Conservation (phyloP, 164 flowering plant genomes). For the Berberis thunbergii region DNA sequence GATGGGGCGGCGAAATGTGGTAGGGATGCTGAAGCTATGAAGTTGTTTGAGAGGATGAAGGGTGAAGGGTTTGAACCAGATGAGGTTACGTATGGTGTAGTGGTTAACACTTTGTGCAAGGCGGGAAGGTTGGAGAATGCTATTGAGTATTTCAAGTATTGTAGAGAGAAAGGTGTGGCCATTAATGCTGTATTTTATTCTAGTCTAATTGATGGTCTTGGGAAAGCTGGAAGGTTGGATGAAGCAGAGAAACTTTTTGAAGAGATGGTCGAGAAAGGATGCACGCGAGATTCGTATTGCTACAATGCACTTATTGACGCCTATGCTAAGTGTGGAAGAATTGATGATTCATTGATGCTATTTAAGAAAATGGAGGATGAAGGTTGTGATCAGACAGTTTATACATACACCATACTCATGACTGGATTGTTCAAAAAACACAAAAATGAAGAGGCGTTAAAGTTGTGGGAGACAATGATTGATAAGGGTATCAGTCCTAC, state of each 20-base stretch:
- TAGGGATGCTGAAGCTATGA: constrained; percentile 45
- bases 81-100: constrained; percentile 72
- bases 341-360: constrained; percentile 61
- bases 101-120: constrained; percentile 66
- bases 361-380: constrained; percentile 72
- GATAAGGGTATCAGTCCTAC: constrained; percentile 88
- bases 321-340: constrained; percentile 48
- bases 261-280: constrained; percentile 66
- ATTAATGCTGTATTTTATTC: constrained; percentile 67
- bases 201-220: constrained; percentile 78
- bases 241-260: constrained; percentile 77
- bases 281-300: constrained; percentile 78
- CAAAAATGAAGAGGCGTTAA: constrained; percentile 83
- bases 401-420: constrained; percentile 84
- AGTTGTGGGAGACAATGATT: constrained; percentile 85
- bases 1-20: constrained; percentile 63
- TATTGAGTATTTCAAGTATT: constrained; percentile 42
- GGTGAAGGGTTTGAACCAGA: constrained; percentile 70
- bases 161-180: constrained; percentile 32
- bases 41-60: constrained; percentile 67
- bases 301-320: constrained; percentile 86
- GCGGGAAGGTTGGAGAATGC: constrained; percentile 71
- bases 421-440: constrained; percentile 62
- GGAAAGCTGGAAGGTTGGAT: constrained; percentile 71
- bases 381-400: constrained; percentile 81